Evolutionary conservation across 352 stramenopile genomes (phyloP), one percentile per base, ranked within the genome.

Genomic region (Globisporangium splendens): DNA sequence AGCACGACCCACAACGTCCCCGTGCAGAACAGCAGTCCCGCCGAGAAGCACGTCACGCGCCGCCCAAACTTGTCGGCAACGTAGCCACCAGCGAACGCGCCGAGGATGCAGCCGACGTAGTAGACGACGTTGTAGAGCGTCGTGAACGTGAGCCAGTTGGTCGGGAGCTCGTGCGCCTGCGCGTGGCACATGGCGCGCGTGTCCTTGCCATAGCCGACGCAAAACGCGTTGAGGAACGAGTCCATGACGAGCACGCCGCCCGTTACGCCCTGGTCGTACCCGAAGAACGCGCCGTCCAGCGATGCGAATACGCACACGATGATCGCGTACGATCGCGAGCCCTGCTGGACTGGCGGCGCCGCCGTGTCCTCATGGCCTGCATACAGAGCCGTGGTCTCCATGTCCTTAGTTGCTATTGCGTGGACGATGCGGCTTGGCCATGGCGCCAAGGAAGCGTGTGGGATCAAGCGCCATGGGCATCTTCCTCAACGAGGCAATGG

Each of bases 111-210:
- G 49, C 75, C 72, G 10, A 80, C 17, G 61, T 75, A 80, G 57
- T 77, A 80, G 4, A 62, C 41, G 15, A 77, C 61, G 59, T 73
- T 80, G 64, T 72, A 86, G 12, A 65, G 49, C 18, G 62, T 71
- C n/a, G 64, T 73, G 64, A 81, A 83, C 15, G 55, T 63, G 46
- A 63, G 38, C 75, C 75, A 85, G 60, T 70, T 76, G 63, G 12
- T 14, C 10, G 73, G 73, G 18, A 79, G 55, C 13, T 62, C 31
- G 28, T 41, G 56, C 15, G 60, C 5, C 1, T 28, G 35, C 3
- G 41, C 51, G 13, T 58, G 55, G 44, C 70, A 82, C 41, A 46
- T 39, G 35, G 14, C 46, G 1, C 54, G 41, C 15, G 75, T 65
- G 70, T 81, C 80, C 59, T 76, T 72, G 60, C 58, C 67, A 14